Evolutionary conservation across 305 asterid species (phyloP).

Genomic region (Ilex paraguariensis): DNA sequence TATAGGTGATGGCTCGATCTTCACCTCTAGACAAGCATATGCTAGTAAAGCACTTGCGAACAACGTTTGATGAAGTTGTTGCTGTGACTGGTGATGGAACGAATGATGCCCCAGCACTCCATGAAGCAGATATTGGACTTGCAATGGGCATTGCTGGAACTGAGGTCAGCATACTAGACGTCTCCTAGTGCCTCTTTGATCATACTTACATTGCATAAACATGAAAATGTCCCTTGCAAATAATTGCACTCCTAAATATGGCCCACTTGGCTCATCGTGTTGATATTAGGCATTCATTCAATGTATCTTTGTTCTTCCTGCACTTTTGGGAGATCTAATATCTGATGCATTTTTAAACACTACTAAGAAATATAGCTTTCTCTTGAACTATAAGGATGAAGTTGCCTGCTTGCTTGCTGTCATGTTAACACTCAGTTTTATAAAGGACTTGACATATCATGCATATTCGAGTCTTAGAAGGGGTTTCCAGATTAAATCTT

Average conservation of each 20-base stretch:
- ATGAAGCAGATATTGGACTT: constrained; percentile 98
- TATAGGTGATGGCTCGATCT: constrained; percentile 96
- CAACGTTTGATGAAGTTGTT: constrained; percentile 90
- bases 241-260: not conserved
- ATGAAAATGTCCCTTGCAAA: not conserved
- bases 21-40: constrained; percentile 95
- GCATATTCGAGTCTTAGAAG: no score
- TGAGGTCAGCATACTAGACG: constrained; percentile 48
- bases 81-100: constrained; percentile 99
- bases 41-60: constrained; percentile 82
- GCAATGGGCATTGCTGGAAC: constrained; percentile 99
- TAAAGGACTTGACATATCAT: no score
- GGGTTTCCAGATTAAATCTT: no score
- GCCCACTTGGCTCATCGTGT: no score
- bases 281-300: no score
- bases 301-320: no score
- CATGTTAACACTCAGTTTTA: no score
- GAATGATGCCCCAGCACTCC: constrained; percentile 98
- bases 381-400: no score
- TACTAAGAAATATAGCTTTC: no score
- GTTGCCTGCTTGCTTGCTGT: no score
- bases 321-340: no score
- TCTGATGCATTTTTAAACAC: no score
- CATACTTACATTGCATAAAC: not conserved
- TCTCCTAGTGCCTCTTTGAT: not conserved